Percentiles rank a stretch among this genome's conserved stretches.
These are phyloP conservation scores for Lepidium sativum DNA, from an alignment of 345 rosid genomes.

Conservation along the genomic window DNA sequence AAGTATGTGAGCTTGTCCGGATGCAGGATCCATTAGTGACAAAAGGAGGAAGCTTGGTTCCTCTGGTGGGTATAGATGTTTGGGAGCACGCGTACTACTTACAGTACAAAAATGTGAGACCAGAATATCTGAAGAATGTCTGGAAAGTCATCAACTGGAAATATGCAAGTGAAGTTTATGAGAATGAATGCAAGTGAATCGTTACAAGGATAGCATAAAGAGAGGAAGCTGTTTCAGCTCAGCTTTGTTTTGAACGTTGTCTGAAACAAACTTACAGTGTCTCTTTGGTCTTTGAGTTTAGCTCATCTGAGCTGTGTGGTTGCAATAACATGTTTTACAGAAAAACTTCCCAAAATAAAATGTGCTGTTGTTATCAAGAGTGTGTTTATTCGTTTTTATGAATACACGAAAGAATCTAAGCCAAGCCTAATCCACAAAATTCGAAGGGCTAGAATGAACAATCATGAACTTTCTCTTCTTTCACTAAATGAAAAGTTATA, in stretches of 20 bases:
- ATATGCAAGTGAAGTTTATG: constrained; percentile 58
- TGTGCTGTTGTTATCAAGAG: background rate
- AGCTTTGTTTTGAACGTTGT: background rate
- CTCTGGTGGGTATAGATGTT: constrained; percentile 87
- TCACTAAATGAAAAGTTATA: background rate
- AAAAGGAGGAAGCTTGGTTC: constrained; percentile 65
- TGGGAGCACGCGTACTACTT: constrained; percentile 99
- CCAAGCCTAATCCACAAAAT: background rate
- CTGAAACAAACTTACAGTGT: constrained; percentile 7
- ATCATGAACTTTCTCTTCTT: background rate
- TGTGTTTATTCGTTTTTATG: background rate
- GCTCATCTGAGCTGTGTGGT: constrained; percentile 12
- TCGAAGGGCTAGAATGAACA: background rate
- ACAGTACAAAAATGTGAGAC: constrained; percentile 88
- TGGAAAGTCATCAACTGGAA: constrained; percentile 97
- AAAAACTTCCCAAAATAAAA: background rate
- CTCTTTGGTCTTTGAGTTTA: constrained; percentile 8
- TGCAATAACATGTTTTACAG: background rate
- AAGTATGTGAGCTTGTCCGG: background rate
- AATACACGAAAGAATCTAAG: background rate
- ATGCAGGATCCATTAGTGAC: constrained; percentile 84
- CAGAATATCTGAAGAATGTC: constrained; percentile 85
- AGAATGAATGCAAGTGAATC: constrained; percentile 43
- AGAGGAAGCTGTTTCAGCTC: constrained; percentile 6
- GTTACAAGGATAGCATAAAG: background rate